Base-by-base conservation (phyloP, 441 rosid genomes). In the Jatropha multifida region DNA sequence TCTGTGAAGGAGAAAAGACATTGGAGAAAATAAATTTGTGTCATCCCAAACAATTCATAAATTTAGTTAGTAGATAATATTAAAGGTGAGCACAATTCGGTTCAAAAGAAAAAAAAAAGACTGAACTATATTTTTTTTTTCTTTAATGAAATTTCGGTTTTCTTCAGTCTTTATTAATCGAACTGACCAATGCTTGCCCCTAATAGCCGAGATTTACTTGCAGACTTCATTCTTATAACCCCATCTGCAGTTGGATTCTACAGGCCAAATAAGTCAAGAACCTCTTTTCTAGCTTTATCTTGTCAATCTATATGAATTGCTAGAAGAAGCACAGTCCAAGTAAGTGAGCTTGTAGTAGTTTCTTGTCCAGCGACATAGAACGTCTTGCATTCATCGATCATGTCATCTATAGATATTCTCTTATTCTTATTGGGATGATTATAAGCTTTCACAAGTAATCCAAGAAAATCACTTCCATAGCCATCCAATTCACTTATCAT, bases 341-440 rank as follows among this genome's bases (percentile, higher is more conserved):
- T 8, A 41, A 88, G 85, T 41, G 67, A 0, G 17, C 44, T 5
- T 14, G 40, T 48, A 4, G 83, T 79, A 0, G 88, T 81, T 68
- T 88, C 91, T 26, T 88, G 88, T 54, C 89, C 89, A 17, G 84
- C 86, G 23, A 86, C 7, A 73, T 81, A 86, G 68, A 84, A 81
- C 60, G 85, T 84, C 76, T 81, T 84, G 78, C 88, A 83, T 67
- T 88, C 89, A 61, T 81, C 85, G 27, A 83, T 55, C 56, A 86
- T 0, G 49, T 83, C 82, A 2, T 81, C 72, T 60, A 72, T 51
- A 0, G 87, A 69, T 32, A 85, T 76, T 63, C 62, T 78, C 46
- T 73, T 80, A 14, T 48, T 64, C 64, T 20, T 40, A 40, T 84
- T 85, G 2, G n/a, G 13, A 42, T 80, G 0, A 23, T 23, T 69